Conservation (phyloP, 2,329 filamentous ascomycete genomes). For the Hypoxylon sp. region DNA sequence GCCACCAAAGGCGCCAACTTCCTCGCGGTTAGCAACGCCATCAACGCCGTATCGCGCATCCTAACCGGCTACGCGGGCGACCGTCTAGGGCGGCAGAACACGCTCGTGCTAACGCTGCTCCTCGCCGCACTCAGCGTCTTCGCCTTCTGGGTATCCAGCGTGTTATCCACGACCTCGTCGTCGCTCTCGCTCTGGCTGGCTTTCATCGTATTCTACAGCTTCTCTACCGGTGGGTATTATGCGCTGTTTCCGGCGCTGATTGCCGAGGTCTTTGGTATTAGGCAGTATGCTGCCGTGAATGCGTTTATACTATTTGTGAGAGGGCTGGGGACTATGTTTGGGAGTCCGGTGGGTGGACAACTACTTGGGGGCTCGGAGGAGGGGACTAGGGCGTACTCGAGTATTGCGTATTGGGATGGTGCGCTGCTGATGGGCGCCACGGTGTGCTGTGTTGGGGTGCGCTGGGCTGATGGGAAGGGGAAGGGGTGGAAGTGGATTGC, state of each 20-base stretch:
- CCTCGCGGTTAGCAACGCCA: constrained; percentile 62
- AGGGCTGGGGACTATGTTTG: constrained; percentile 61
- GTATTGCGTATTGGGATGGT: constrained; percentile 60
- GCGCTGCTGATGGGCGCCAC: constrained; percentile 59
- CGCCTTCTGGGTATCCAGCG: constrained; percentile 57
- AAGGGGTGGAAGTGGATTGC: constrained; percentile 60
- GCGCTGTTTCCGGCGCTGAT: constrained; percentile 63
- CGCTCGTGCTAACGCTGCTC: constrained; percentile 60
- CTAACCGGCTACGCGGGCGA: constrained; percentile 63
- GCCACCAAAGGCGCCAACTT: constrained; percentile 60
- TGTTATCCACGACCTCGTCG: constrained; percentile 50
- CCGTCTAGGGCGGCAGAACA: constrained; percentile 63
- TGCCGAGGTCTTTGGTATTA: constrained; percentile 64
- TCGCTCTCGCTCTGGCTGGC: constrained; percentile 58
- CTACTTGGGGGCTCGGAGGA: constrained; percentile 56
- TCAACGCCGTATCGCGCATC: constrained; percentile 63
- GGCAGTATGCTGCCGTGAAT: constrained; percentile 64
- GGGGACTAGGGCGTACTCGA: constrained; percentile 55
- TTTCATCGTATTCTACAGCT: constrained; percentile 62
- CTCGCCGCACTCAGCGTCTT: constrained; percentile 57
- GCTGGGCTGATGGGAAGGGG: constrained; percentile 59
- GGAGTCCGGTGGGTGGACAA: constrained; percentile 61
- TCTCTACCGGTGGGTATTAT: constrained; percentile 62
- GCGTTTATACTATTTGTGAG: constrained; percentile 63
- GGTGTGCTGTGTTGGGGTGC: constrained; percentile 59